phyloP scores from a whole-genome alignment of 352 stramenopile species.

The Phytopythium montanum region DNA sequence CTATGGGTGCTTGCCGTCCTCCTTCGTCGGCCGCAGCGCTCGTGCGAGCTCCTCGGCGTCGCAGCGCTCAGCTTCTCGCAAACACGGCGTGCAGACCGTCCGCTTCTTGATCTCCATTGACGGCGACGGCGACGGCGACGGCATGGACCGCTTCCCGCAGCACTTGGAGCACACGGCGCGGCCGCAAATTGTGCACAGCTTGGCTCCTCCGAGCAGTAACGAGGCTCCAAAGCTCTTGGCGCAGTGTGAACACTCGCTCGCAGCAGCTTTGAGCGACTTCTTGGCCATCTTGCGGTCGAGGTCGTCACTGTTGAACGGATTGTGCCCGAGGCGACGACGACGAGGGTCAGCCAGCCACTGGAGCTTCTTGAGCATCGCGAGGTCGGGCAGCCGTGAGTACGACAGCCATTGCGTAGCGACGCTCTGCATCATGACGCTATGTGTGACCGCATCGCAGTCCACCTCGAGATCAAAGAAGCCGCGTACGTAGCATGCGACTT shows the following conservation, averaged over 20 bases:
- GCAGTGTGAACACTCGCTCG: constrained; percentile 13
- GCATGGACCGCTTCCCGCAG: constrained; percentile 21
- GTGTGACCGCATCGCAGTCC: constrained; percentile 12
- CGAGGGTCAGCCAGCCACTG: constrained; percentile 20
- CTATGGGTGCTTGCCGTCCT: neutral
- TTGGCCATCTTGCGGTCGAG: neutral
- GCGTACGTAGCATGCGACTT: constrained; percentile 29
- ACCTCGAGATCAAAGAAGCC: constrained; percentile 27
- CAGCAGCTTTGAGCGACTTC: constrained; percentile 1
- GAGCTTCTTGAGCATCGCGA: constrained; percentile 50
- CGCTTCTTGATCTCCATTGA: constrained; percentile 4
- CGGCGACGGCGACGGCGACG: neutral
- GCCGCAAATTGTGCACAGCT: constrained; percentile 13
- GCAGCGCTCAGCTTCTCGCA: constrained; percentile 11
- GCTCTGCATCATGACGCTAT: constrained; percentile 27
- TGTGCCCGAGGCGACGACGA: neutral
- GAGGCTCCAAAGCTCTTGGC: constrained; percentile 13
- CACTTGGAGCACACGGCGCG: constrained; percentile 24
- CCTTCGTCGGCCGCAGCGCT: constrained; percentile 7
- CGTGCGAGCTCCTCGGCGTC: constrained; percentile 11
- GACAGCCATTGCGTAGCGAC: constrained; percentile 26
- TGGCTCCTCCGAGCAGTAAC: constrained; percentile 10
- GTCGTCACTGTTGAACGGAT: neutral
- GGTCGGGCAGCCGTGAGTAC: constrained; percentile 26
- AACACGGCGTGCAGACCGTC: constrained; percentile 18